Evolutionary conservation across 2,329 filamentous ascomycete species (phyloP).

Genomic region (Colletotrichum cuscutae): DNA sequence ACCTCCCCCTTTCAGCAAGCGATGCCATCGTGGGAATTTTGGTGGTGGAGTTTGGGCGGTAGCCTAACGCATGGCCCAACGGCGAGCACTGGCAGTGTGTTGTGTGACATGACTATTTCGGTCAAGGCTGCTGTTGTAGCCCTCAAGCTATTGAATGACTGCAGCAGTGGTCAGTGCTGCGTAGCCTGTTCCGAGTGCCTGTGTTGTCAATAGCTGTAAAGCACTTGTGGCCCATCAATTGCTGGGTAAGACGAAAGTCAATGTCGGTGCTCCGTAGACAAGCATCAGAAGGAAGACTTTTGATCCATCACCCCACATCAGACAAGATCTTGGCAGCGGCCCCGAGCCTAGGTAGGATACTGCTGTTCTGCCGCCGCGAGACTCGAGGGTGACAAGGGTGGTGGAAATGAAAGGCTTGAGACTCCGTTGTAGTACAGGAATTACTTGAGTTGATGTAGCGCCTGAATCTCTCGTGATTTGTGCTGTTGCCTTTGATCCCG

Average conservation of each 20-base stretch:
- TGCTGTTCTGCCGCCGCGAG: background rate
- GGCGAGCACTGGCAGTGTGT: background rate
- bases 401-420: background rate
- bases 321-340: background rate
- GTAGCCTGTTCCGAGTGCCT: too few relatives aligned
- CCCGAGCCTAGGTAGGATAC: background rate
- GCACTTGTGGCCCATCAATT: too few relatives aligned
- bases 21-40: background rate
- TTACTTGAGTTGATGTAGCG: background rate
- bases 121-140: background rate
- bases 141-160: background rate
- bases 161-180: background rate
- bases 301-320: background rate
- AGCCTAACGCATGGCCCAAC: background rate
- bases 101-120: background rate
- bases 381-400: background rate
- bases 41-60: too few relatives aligned
- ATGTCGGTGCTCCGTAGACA: background rate
- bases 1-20: constrained; percentile 20
- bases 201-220: background rate
- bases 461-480: background rate
- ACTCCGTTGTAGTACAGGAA: background rate
- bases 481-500: too few relatives aligned
- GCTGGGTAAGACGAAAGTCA: too few relatives aligned
- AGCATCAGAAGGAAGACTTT: background rate